Base-by-base conservation (phyloP, 164 flowering plant genomes). In the Macadamia tetraphylla region DNA sequence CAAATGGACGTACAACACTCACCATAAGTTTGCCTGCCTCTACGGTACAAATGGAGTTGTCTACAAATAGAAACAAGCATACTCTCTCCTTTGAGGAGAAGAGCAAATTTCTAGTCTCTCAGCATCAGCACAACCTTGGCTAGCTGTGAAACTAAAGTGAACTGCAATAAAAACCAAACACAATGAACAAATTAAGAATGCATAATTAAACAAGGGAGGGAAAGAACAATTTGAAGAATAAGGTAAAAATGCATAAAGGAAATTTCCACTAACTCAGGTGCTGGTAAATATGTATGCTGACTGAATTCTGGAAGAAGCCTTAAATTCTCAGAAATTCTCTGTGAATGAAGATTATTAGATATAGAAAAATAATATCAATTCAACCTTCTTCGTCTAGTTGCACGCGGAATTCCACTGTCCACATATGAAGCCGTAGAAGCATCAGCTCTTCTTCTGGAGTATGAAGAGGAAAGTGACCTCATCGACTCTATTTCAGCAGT, bases 401-500 rank as follows among this genome's bases (percentile, higher is more conserved):
- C 78, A 58, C 88, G 91, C 48, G 88, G 86, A 71, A 84, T 87
- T 67, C 82, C 92, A 64, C 83, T 82, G 62, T 88, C 90, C 44
- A 89, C 78, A 75, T 86, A 89, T 9, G 95, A 84, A 62, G 78
- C 72, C 73, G 90, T 85, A 3, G 87, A 78, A 74, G 76, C 65
- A 66, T 84, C 89, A 73, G 68, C 64, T 70, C 90, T 76, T 67
- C 90, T 77, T 64, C 92, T 81, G 29, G 87, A 83, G 59, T 90
- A 78, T 32, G 87, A 84, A 35, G 92, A 78, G 42, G 91, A 83
- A 32, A 79, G 77, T 12, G 96, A 77, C 42, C 84, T 87, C 63
- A 67, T 63, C 6, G 91, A 88, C 77, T 90, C 89, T 29, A 90
- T 85, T 68, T 90, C 96, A n/a, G 76, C 81, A 29, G 91, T 90